A percentile compares a stretch with the other conserved stretches of the same genome.
These are phyloP conservation scores for Syncephalastrum sp. DNA, from an alignment of 371 early-diverging fungal species.

Conservation along the genomic window DNA sequence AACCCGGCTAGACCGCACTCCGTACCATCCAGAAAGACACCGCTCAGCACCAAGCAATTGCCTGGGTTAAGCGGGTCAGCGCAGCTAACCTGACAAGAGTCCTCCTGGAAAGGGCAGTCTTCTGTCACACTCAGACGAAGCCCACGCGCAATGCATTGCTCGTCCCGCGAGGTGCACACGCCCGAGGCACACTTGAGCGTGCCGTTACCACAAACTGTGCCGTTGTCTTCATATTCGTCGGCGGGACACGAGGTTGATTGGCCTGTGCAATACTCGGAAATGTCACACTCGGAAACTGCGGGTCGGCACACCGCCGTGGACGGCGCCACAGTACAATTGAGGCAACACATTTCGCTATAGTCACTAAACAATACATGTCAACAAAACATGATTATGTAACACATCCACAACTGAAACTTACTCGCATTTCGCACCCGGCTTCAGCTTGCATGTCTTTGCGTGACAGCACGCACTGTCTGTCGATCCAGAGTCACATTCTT, in stretches of 20 bases:
- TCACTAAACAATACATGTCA: constrained; percentile 51
- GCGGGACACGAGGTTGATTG: constrained; percentile 69
- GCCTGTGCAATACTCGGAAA: constrained; percentile 82
- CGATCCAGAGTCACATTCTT: constrained; percentile 94
- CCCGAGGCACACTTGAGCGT: constrained; percentile 84
- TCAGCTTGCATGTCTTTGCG: constrained; percentile 76
- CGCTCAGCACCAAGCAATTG: constrained; percentile 67
- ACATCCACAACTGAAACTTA: constrained; percentile 22
- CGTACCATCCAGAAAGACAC: constrained; percentile 86
- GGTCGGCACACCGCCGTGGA: constrained; percentile 74
- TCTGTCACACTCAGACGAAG: constrained; percentile 53
- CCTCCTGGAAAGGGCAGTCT: constrained; percentile 49
- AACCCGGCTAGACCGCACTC: constrained; percentile 78
- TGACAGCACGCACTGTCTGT: constrained; percentile 82
- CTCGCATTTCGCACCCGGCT: constrained; percentile 74
- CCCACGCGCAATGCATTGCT: constrained; percentile 74
- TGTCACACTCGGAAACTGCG: constrained; percentile 82
- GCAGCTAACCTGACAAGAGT: constrained; percentile 71
- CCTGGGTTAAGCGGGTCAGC: constrained; percentile 53
- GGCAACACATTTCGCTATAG: constrained; percentile 83
- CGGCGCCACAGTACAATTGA: constrained; percentile 66
- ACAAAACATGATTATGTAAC: constrained; percentile 1
- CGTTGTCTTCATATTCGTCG: constrained; percentile 69
- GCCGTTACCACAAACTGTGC: constrained; percentile 62
- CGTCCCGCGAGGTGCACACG: constrained; percentile 83